These are phyloP conservation scores for Komagataea norvegica DNA, from an alignment of 1,139 yeast species.

Conservation along the genomic window DNA sequence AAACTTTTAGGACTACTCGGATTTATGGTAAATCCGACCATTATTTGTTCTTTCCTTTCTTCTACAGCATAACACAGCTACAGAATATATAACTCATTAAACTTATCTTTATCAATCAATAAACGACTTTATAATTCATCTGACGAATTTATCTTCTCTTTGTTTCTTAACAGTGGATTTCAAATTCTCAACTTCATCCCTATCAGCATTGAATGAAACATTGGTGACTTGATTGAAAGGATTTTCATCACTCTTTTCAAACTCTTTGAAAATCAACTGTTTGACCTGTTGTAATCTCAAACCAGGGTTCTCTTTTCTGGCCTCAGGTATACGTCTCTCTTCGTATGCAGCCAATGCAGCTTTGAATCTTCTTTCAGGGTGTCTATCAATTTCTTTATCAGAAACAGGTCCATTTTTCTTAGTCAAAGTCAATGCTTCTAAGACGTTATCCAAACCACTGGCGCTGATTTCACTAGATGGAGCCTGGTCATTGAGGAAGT, in stretches of 20 bases:
- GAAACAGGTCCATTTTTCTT: slow-evolving; percentile 49
- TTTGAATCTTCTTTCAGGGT: slow-evolving; percentile 85
- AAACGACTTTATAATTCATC: slow-evolving; percentile 4
- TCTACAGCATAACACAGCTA: too few relatives aligned
- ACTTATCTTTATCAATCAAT: too few relatives aligned
- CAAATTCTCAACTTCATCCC: slow-evolving; percentile 47
- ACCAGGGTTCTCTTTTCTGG: slow-evolving; percentile 76
- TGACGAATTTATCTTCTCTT: slow-evolving; percentile 34
- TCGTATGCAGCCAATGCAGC: slow-evolving; percentile 74
- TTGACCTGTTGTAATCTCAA: slow-evolving; percentile 74
- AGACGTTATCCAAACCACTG: slow-evolving; percentile 70
- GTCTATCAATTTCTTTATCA: slow-evolving; percentile 70
- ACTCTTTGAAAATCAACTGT: slow-evolving; percentile 71
- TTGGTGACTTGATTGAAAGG: slow-evolving; percentile 76
- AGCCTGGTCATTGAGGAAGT: slow-evolving; percentile 41
- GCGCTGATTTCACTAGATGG: slow-evolving; percentile 56
- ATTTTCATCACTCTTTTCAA: slow-evolving; percentile 74
- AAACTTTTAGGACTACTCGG: too few relatives aligned
- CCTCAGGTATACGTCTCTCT: slow-evolving; percentile 66
- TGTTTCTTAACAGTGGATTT: slow-evolving; percentile 48
- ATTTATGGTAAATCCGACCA: too few relatives aligned
- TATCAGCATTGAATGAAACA: slow-evolving; percentile 56
- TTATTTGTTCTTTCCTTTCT: too few relatives aligned
- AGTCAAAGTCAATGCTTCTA: slow-evolving; percentile 70
- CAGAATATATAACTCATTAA: too few relatives aligned